Base-by-base conservation (phyloP, 2,329 filamentous ascomycete genomes). In the Magnaporthiopsis incrustans region DNA sequence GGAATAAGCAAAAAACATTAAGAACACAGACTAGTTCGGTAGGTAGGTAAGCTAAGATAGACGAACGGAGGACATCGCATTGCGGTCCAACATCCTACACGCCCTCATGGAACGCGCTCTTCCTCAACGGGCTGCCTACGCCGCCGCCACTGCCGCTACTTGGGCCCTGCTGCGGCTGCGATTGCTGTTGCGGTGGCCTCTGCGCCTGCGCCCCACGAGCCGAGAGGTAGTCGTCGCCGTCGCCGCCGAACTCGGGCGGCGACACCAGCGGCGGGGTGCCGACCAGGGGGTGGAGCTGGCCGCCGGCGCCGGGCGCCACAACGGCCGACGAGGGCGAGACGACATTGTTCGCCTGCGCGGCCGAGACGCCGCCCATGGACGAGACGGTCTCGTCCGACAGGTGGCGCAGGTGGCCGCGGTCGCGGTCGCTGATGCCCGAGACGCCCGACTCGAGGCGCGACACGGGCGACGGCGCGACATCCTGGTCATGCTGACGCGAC, bases 351-450 rank as follows among this genome's bases (percentile, higher is more conserved):
- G 38, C 53, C 22, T 56, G 56, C 27, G 22, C 25, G 30, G 56
- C n/a, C 30, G 61, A 27, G 27, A 59, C 30, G 18, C 53, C 50
- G 61, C 18, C 26, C 8, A 11, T 35, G 26, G 61, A 63, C 22
- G 61, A 63, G 22, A 79, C 75, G 2, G 76, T 79, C 1, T 71
- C 71, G 65, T 78, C 76, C 70, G 78, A 80, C 59, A 77, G 72
- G 56, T 79, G 74, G 2, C 79, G 73, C 63, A 79, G 67, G 64
- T 81, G 79, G 14, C 72, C 65, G 15, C 73, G 67, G 27, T 79
- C 76, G 12, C 73, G 71, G 53, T 79, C 77, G 68, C 75, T 79
- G 33, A 80, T 66, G 35, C 73, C 73, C 22, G 77, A 80, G 22
- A 80, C 69, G 62, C 73, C 76, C n/a, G 77, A 79, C 50, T 72